Percentiles rank a stretch among this genome's conserved stretches.
These are phyloP conservation scores for Yarrowia porcina DNA, from an alignment of 805 yeast species.

Conservation along the genomic window DNA sequence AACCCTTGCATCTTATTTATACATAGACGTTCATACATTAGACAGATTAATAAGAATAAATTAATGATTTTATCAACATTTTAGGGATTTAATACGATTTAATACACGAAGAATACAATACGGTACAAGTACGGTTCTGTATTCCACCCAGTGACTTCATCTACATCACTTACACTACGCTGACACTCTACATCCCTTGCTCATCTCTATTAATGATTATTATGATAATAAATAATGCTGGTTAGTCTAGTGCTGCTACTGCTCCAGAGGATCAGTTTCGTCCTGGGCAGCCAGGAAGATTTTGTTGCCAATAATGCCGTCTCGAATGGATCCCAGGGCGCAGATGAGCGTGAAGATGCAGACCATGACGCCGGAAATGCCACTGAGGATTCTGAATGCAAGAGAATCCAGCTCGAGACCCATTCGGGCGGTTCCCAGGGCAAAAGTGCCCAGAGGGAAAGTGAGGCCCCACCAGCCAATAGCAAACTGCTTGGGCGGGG, in stretches of 20 bases:
- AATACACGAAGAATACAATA: too few species aligned
- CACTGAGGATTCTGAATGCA: slow-evolving; percentile 60
- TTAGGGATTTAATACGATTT: too few species aligned
- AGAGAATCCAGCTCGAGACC: slow-evolving; percentile 47
- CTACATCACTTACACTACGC: too few species aligned
- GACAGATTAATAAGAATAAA: too few species aligned
- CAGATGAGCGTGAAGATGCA: slow-evolving; percentile 44
- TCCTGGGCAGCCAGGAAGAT: slow-evolving; percentile 26
- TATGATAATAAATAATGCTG: slow-evolving; percentile 5
- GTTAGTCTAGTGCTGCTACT: neutral
- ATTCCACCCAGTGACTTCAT: too few species aligned
- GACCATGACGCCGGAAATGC: slow-evolving; percentile 56
- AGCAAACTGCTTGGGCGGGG: slow-evolving; percentile 44
- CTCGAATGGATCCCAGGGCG: slow-evolving; percentile 39
- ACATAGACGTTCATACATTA: too few species aligned
- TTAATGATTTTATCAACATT: too few species aligned
- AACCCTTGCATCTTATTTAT: neutral
- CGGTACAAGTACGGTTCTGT: too few species aligned
- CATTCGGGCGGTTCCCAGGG: slow-evolving; percentile 55
- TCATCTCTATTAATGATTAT: neutral
- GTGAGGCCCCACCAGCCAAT: slow-evolving; percentile 79
- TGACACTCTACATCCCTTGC: too few species aligned
- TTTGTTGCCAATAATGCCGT: slow-evolving; percentile 9
- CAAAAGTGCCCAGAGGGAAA: slow-evolving; percentile 86
- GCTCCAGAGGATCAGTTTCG: slow-evolving; percentile 29